A percentile compares a stretch with the other conserved stretches of the same genome.
Conservation (phyloP, 768 basidiomycete species). For the Rhizopogon vulgaris region DNA sequence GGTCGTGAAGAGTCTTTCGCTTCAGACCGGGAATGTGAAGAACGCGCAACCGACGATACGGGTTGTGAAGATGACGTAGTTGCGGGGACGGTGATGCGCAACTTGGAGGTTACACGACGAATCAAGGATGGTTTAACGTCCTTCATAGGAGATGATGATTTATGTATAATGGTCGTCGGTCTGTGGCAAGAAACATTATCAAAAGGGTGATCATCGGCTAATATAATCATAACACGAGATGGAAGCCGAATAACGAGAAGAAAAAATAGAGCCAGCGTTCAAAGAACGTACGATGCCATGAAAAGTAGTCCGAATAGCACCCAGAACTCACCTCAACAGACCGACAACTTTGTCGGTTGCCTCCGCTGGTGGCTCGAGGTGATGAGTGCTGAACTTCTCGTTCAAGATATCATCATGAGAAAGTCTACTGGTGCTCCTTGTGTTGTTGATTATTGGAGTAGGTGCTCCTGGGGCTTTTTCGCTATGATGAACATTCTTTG, state of each 20-base stretch:
- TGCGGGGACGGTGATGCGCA: constrained; percentile 16
- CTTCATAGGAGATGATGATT: not conserved
- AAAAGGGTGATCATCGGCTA: not conserved
- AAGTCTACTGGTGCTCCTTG: not conserved
- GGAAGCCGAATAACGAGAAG: not conserved
- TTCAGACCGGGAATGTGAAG: constrained; percentile 9
- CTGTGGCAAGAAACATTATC: not conserved
- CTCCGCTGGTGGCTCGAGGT: constrained; percentile 1
- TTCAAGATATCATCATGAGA: constrained; percentile 1
- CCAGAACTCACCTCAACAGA: constrained; percentile 11
- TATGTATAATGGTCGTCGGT: not conserved
- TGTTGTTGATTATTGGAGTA: not conserved
- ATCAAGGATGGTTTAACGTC: constrained; percentile 14
- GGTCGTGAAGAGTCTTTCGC: not conserved
- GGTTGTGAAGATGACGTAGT: constrained; percentile 3
- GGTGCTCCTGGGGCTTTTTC: not conserved
- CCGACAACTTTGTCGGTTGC: not conserved
- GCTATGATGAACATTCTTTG: not conserved
- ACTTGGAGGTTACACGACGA: constrained; percentile 25
- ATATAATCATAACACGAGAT: not conserved
- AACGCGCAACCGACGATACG: constrained; percentile 7
- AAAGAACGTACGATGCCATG: too few relatives aligned
- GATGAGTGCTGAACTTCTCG: not conserved
- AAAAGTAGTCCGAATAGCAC: not conserved
- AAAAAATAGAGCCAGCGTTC: not conserved